Conservation (phyloP, 2,329 filamentous ascomycete species). For the Penicillium concentricum region DNA sequence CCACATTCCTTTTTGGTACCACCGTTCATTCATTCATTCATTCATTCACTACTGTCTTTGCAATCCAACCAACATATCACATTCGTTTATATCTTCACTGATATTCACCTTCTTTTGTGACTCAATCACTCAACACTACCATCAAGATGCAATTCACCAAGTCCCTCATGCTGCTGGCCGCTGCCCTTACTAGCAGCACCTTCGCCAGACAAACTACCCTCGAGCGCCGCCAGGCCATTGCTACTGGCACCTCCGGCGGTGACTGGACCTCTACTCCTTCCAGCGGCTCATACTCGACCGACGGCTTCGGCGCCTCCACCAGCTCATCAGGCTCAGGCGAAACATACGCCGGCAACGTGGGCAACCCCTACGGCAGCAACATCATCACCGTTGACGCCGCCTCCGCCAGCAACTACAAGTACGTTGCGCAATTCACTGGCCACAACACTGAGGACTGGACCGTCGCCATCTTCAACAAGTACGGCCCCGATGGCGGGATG, state of each 20-base stretch:
- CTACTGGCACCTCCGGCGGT: constrained; percentile 9
- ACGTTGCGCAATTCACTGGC: constrained; percentile 37
- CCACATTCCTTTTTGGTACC: constrained; percentile 9
- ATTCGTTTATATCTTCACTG: constrained; percentile 1
- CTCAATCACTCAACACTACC: not conserved
- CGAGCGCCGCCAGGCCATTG: constrained; percentile 16
- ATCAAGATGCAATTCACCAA: constrained; percentile 30
- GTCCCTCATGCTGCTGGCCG: constrained; percentile 33
- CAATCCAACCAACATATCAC: not conserved
- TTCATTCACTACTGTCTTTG: not conserved
- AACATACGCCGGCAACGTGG: constrained; percentile 40
- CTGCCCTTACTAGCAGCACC: constrained; percentile 28
- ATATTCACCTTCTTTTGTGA: constrained; percentile 2
- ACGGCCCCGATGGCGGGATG: constrained; percentile 33
- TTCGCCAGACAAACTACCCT: constrained; percentile 21
- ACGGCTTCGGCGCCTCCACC: constrained; percentile 36
- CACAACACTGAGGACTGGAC: constrained; percentile 33
- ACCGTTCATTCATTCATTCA: constrained; percentile 5
- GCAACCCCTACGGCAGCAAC: constrained; percentile 42
- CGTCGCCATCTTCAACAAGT: constrained; percentile 44
- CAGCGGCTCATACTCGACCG: constrained; percentile 25
- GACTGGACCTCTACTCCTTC: constrained; percentile 24
- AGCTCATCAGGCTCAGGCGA: constrained; percentile 22
- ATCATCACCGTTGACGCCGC: constrained; percentile 36
- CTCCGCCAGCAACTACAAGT: constrained; percentile 35